phyloP scores from a whole-genome alignment of 495 filamentous ascomycete species.

The Astrocystis sublimbata region DNA sequence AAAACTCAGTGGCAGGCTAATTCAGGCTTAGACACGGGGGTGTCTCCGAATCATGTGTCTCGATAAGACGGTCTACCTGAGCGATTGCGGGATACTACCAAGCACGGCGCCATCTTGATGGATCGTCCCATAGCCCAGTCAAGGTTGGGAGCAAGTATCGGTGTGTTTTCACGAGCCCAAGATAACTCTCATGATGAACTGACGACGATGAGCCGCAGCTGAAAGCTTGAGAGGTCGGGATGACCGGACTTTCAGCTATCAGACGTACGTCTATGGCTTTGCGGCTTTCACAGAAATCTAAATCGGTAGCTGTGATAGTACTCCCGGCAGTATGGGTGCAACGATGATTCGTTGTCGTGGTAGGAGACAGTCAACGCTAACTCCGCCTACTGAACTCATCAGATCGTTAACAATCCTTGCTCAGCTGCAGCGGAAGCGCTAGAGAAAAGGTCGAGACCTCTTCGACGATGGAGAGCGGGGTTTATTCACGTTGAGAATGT shows the following conservation, averaged over 20 bases:
- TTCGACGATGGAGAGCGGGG: not conserved
- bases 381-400: not conserved
- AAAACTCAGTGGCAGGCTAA: not conserved
- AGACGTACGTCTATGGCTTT: not conserved
- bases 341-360: not conserved
- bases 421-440: not conserved
- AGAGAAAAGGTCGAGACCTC: not conserved
- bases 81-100: not conserved
- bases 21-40: not conserved
- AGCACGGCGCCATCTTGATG: not conserved
- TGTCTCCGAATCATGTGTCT: conserved; percentile 9
- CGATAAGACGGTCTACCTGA: not conserved
- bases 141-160: not conserved
- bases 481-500: too few relatives aligned
- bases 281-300: not conserved
- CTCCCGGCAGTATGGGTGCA: not conserved
- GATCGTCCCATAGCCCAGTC: not conserved
- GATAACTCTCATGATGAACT: not conserved
- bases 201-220: not conserved
- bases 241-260: not conserved
- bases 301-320: not conserved
- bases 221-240: not conserved
- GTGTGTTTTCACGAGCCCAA: not conserved
- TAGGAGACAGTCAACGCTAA: not conserved
- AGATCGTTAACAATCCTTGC: not conserved